A percentile compares a stretch with the other conserved stretches of the same genome.
These are phyloP conservation scores for Ophiorrhiza pumila DNA, from an alignment of 257 asterid genomes.

Conservation along the genomic window DNA sequence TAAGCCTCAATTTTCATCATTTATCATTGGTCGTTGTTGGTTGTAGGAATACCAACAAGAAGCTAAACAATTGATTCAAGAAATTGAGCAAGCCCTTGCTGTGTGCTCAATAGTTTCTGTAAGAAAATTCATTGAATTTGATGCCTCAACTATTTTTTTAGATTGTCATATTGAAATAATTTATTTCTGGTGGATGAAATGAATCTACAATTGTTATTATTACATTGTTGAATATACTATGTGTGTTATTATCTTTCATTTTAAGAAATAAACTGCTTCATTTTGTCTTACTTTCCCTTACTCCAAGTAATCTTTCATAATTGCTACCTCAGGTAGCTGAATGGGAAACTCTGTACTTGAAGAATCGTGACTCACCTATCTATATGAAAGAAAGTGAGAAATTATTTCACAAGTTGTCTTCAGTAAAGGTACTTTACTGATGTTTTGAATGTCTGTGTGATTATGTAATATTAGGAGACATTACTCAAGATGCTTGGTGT, in stretches of 20 bases:
- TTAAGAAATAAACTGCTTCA: slow-evolving; percentile 2
- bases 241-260: not conserved
- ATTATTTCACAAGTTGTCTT: slow-evolving; percentile 58
- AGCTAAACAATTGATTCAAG: slow-evolving; percentile 56
- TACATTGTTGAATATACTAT: slow-evolving; percentile 6
- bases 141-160: slow-evolving; percentile 9
- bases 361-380: slow-evolving; percentile 55
- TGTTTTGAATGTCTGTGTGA: not conserved
- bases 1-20: not conserved
- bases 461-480: not conserved
- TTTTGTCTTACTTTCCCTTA: not conserved
- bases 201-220: not conserved
- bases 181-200: slow-evolving; percentile 9
- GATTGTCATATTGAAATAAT: not conserved
- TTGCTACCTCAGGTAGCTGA: slow-evolving; percentile 55
- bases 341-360: slow-evolving; percentile 54
- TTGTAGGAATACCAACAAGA: slow-evolving; percentile 58
- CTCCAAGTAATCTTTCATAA: no score
- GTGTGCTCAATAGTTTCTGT: slow-evolving; percentile 47
- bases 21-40: slow-evolving; percentile 14
- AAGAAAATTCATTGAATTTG: slow-evolving; percentile 33
- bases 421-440: slow-evolving; percentile 53
- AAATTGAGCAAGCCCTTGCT: slow-evolving; percentile 58
- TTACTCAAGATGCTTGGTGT: not conserved
- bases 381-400: slow-evolving; percentile 53